A percentile compares a stretch with the other conserved stretches of the same genome.
Conservation (phyloP, 768 basidiomycete species). For the Lactarius sp. region DNA sequence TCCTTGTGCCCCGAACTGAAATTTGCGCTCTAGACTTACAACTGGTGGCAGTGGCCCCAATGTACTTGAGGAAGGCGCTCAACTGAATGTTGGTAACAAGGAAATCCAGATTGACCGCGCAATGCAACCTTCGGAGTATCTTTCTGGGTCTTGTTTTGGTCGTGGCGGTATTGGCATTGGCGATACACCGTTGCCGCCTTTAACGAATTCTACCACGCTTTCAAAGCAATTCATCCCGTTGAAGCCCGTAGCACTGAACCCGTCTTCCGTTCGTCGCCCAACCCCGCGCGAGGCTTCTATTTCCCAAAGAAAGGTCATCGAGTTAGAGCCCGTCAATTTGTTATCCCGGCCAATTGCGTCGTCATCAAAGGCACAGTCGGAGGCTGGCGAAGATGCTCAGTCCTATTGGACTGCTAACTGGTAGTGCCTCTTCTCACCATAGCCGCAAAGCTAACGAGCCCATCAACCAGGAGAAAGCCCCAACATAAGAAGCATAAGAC, state of each 20-base stretch:
- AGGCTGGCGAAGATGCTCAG: constrained; percentile 24
- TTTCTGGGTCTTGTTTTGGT: constrained; percentile 64
- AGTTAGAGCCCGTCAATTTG: constrained; percentile 38
- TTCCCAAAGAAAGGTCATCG: constrained; percentile 32
- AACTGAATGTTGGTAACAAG: constrained; percentile 45
- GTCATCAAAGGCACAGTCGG: constrained; percentile 17
- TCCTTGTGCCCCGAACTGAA: background rate
- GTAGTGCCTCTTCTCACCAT: constrained; percentile 34
- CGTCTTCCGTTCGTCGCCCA: constrained; percentile 27
- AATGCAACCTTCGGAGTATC: constrained; percentile 50
- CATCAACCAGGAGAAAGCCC: constrained; percentile 56
- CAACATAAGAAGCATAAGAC: constrained; percentile 76
- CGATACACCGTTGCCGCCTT: constrained; percentile 25
- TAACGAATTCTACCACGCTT: constrained; percentile 30
- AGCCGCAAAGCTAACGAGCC: constrained; percentile 3
- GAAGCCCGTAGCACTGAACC: constrained; percentile 31
- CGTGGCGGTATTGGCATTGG: constrained; percentile 27
- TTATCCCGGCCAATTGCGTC: constrained; percentile 3
- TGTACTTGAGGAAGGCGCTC: constrained; percentile 36
- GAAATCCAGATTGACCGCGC: constrained; percentile 62
- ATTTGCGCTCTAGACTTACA: constrained; percentile 40
- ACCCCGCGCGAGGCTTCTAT: constrained; percentile 26
- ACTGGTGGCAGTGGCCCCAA: constrained; percentile 43
- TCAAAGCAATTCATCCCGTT: constrained; percentile 33
- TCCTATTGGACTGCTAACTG: constrained; percentile 69